Conservation (phyloP, 208 protist genomes). For the Wallacemonas sp. region DNA sequence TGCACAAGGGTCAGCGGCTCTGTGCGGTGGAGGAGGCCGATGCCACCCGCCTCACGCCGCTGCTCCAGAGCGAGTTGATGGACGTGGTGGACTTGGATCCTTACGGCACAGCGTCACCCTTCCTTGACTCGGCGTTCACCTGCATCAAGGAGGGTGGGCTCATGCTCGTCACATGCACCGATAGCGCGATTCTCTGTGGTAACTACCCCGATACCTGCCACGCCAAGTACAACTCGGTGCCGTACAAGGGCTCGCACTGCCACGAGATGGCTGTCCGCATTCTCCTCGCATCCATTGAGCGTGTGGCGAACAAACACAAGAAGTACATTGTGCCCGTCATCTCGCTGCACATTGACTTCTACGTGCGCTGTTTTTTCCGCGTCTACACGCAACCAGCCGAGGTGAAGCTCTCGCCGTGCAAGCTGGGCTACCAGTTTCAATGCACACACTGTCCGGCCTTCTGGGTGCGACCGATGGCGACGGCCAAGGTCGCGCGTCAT, state of each 20-base stretch:
- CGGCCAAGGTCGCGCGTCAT: conserved; percentile 20
- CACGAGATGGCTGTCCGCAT: conserved; percentile 97
- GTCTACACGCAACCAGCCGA: conserved; percentile 91
- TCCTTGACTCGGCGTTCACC: conserved; percentile 97
- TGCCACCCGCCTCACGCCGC: not conserved
- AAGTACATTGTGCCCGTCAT: conserved; percentile 97
- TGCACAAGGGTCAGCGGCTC: conserved; percentile 47
- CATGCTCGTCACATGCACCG: conserved; percentile 98
- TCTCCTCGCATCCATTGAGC: conserved; percentile 93
- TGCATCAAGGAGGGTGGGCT: conserved; percentile 96
- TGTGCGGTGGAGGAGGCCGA: conserved; percentile 19
- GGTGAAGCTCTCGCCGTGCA: conserved; percentile 88
- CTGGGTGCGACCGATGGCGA: conserved; percentile 89
- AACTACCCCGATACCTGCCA: conserved; percentile 97
- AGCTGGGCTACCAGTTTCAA: conserved; percentile 92
- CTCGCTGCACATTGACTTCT: conserved; percentile 98
- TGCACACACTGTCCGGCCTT: conserved; percentile 95
- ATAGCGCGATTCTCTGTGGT: conserved; percentile 97
- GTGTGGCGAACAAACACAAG: conserved; percentile 91
- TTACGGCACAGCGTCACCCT: conserved; percentile 97
- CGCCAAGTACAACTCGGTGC: conserved; percentile 96
- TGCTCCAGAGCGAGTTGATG: conserved; percentile 92
- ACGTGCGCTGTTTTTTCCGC: conserved; percentile 98
- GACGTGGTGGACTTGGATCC: conserved; percentile 99
- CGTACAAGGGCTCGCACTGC: conserved; percentile 87